Base-by-base conservation (phyloP, 768 basidiomycete species). In the Phaffia tasmanica region DNA sequence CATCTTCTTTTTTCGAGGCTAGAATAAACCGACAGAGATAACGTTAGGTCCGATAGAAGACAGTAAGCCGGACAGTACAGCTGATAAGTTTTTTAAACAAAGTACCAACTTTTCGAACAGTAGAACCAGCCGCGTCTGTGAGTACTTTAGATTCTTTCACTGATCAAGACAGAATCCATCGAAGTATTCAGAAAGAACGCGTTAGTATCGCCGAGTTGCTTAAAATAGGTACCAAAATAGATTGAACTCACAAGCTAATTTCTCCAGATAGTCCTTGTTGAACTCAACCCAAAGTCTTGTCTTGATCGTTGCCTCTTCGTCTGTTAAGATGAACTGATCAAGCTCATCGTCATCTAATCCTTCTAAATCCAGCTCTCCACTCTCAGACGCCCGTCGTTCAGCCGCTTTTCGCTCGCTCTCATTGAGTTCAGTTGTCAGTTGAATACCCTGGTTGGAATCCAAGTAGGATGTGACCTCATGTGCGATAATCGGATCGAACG, bases 251-350 rank as follows among this genome's bases (percentile, higher is more conserved):
- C 89, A 87, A 62, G 90, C 91, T 46, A 93, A 79, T 19, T 86
- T 85, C 74, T 91, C 87, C 47, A 97, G 78, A 75, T 94, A 97
- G 42, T 95, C 92, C 71, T 82, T 82, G 75, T 95, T 95, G 72
- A 90, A 79, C 77, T 93, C 90, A 57, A 93, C 89, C 92, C 92
- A 97, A 1, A 95, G 83, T 15, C 89, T 84, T 75, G 90, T 89
- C 75, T 88, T 97, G 73, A 89, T 80, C 74, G 80, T 84, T 3
- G 88, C 86, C 75, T 94, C 91, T 27, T 86, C 86, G 47, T 86
- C 85, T 9, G 81, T 83, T 27, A 92, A 77, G 73, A 95, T 87
- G 67, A 77, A 77, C 29, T 79, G 79, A 74, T 94, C 86, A 53
- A 95, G 80, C 74, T 97, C 92, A 6, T 85, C 88, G 72, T 97